Percentiles rank a stretch among this genome's conserved stretches.
Conservation (phyloP, 2,329 filamentous ascomycete genomes). For the Teratosphaeria viscida region DNA sequence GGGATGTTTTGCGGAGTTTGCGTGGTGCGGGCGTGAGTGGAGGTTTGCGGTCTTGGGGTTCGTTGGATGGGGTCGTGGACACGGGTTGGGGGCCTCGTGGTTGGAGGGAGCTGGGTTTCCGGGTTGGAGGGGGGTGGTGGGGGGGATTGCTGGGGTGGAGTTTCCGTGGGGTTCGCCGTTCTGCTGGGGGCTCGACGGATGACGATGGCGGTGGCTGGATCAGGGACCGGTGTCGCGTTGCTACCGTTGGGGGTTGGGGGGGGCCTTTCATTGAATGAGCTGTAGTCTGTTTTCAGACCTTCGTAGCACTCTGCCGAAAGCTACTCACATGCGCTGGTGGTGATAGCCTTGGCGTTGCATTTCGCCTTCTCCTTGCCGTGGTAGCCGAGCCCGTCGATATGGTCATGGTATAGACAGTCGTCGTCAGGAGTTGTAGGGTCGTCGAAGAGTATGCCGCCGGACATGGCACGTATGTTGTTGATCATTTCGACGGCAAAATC, state of each 20-base stretch:
- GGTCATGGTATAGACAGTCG: slow-evolving; percentile 42
- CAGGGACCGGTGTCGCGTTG: not conserved
- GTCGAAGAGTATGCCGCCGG: slow-evolving; percentile 41
- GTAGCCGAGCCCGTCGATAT: slow-evolving; percentile 28
- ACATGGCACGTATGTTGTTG: slow-evolving; percentile 40
- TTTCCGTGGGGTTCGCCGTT: slow-evolving; percentile 16
- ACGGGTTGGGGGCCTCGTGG: not conserved
- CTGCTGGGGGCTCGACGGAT: slow-evolving; percentile 10
- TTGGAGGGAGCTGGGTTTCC: not conserved
- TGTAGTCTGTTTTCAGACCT: slow-evolving; percentile 1
- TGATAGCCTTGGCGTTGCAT: not conserved
- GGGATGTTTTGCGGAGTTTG: not conserved
- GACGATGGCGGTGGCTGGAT: not conserved
- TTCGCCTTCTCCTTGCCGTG: not conserved
- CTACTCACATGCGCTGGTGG: slow-evolving; percentile 1
- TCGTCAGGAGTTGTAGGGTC: slow-evolving; percentile 38
- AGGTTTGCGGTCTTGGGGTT: not conserved
- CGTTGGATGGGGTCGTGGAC: not conserved
- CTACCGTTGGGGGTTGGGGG: not conserved
- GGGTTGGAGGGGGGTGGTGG: not conserved
- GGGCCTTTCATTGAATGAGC: slow-evolving; percentile 13
- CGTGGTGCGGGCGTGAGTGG: not conserved
- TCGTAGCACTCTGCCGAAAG: not conserved
- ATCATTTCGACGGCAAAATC: slow-evolving; percentile 46
- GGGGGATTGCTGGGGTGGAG: slow-evolving; percentile 5